Base-by-base conservation (phyloP, 768 basidiomycete species). In the Lactifluus hygrophoroides region DNA sequence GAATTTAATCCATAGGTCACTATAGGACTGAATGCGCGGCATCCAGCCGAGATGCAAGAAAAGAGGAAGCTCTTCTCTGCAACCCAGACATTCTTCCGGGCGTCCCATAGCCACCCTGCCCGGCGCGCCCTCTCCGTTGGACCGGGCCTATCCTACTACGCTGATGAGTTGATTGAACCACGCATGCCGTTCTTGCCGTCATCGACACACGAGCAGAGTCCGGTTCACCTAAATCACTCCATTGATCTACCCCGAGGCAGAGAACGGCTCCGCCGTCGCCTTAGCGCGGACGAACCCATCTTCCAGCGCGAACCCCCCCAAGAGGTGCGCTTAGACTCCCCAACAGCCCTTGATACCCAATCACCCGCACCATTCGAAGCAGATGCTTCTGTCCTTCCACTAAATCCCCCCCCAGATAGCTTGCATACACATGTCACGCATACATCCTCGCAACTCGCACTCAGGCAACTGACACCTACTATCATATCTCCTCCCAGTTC, bases 21-120 rank as follows among this genome's bases (percentile, higher is more conserved):
- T 3, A 87, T 52, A 91, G 90, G 57, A 81, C 88, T n/a, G 21
- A 35, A 48, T 11, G 11, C 48, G 4, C 78, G 86, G 11, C 28
- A 48, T 38, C 42, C 25, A 7, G 7, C 30, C 23, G 48, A 51
- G 43, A 88, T 28, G 71, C 85, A 54, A 90, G 94, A 97, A 68
- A 85, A 90, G 61, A 85, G 87, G 66, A 75, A 76, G 19, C 75
- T 94, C 25, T 85, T 89, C 66, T 84, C 84, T 37, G 81, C 86
- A 11, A 80, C 81, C 0, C 81, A 80, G 27, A 79, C 82, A 5
- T 85, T 88, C 69, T 96, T 94, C 70, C 77, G 78, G 49, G 88
- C 88, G 0, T 60, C 71, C 5, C 63, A 69, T 21, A 70, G 77
- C 25, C 56, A 62, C 65, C 73, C 47, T 66, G 74, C 61, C 66